These are phyloP conservation scores for Hibiscus syriacus DNA, from an alignment of 345 rosid genomes.

Conservation along the genomic window DNA sequence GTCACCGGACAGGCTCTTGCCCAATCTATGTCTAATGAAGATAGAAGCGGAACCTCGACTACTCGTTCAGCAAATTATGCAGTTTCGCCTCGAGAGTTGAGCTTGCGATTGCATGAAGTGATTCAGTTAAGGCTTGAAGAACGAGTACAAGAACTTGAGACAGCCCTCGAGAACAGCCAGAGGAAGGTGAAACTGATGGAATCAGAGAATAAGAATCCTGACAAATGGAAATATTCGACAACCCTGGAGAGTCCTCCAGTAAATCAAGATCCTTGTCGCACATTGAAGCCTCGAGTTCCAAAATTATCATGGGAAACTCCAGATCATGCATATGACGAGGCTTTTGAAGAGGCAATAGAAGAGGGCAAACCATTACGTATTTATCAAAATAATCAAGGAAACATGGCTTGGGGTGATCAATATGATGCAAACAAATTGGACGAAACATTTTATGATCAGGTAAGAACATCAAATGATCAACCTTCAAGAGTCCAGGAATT, in stretches of 20 bases:
- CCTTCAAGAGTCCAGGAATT: not conserved
- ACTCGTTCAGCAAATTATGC: constrained; percentile 44
- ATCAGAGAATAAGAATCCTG: constrained; percentile 25
- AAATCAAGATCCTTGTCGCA: constrained; percentile 21
- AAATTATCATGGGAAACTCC: constrained; percentile 72
- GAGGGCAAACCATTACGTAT: constrained; percentile 33
- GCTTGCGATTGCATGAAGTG: constrained; percentile 60
- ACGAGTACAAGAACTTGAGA: constrained; percentile 62
- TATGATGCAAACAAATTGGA: not conserved
- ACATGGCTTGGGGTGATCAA: constrained; percentile 19
- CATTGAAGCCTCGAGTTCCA: constrained; percentile 51
- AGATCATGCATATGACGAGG: constrained; percentile 60
- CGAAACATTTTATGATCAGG: not conserved
- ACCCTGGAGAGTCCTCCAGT: constrained; percentile 22
- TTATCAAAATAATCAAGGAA: constrained; percentile 20
- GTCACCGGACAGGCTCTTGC: constrained; percentile 20
- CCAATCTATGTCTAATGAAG: constrained; percentile 36
- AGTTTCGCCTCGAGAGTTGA: constrained; percentile 70
- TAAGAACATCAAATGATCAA: not conserved
- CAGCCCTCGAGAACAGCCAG: constrained; percentile 65
- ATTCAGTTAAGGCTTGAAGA: constrained; percentile 59
- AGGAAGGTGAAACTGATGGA: constrained; percentile 50
- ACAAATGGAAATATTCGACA: constrained; percentile 16
- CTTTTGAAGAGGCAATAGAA: constrained; percentile 63
- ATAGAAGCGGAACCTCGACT: constrained; percentile 47